Evolutionary conservation across 805 yeast species (phyloP).

Genomic region (Candida namnaoensis): DNA sequence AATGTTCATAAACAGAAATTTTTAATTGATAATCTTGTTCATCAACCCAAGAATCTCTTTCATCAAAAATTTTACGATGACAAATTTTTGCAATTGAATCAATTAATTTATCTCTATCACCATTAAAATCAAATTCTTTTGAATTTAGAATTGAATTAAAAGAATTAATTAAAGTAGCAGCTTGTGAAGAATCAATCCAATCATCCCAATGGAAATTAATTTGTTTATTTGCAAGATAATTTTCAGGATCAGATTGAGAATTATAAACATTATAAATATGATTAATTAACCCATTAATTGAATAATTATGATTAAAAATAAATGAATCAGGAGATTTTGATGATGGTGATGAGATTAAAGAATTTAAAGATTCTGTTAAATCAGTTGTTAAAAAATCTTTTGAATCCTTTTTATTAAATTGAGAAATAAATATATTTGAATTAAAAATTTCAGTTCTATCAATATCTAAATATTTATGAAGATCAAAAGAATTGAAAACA

Average conservation of each 20-base stretch:
- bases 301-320: slow-evolving; percentile 6
- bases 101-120: slow-evolving; percentile 2
- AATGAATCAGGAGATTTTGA: no score
- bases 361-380: not conserved
- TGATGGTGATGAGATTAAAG: not conserved
- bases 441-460: not conserved
- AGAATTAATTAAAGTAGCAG: not conserved
- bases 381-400: not conserved
- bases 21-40: slow-evolving; percentile 6
- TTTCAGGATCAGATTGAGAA: slow-evolving; percentile 10
- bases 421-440: not conserved
- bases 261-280: slow-evolving; percentile 5
- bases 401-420: no score
- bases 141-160: not conserved
- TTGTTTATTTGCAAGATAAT: slow-evolving; percentile 4
- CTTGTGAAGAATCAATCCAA: slow-evolving; percentile 15
- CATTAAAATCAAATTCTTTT: not conserved
- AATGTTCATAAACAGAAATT: slow-evolving; percentile 14
- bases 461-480: no score
- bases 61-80: slow-evolving; percentile 9
- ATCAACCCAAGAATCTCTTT: slow-evolving; percentile 18
- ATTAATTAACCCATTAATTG: slow-evolving; percentile 9
- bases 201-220: slow-evolving; percentile 23
- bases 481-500: not conserved
- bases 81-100: slow-evolving; percentile 9